A percentile compares a stretch with the other conserved stretches of the same genome.
Evolutionary conservation across 2,329 filamentous ascomycete species (phyloP).

Genomic region (Aureobasidium zeae): DNA sequence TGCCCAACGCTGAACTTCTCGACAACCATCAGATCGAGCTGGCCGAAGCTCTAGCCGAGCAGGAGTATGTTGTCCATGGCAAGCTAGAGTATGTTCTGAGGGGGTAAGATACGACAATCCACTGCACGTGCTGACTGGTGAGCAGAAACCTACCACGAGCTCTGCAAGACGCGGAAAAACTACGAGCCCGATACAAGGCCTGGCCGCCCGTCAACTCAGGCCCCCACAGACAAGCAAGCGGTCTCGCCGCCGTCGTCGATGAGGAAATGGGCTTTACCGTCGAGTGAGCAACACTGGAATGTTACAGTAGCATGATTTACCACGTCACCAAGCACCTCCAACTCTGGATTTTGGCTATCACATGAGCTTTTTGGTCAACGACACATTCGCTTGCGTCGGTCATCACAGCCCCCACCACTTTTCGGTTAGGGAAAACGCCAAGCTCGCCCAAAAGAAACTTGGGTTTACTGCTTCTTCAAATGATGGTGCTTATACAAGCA

Average conservation of each 20-base stretch:
- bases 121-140: neutral
- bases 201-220: conserved; percentile 45
- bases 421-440: no score
- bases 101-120: neutral
- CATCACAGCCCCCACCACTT: no score
- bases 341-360: neutral
- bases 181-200: conserved; percentile 33
- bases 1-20: conserved; percentile 72
- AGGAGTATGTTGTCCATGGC: conserved; percentile 70
- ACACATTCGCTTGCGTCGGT: no score
- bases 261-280: conserved; percentile 42
- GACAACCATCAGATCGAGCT: conserved; percentile 90
- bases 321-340: neutral
- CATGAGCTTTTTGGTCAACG: neutral
- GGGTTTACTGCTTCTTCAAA: no score
- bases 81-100: conserved; percentile 48
- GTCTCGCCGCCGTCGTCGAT: conserved; percentile 44
- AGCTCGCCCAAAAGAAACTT: no score
- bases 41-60: conserved; percentile 61
- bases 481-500: no score
- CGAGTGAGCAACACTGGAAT: neutral
- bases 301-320: neutral
- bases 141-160: conserved; percentile 39
- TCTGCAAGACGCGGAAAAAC: conserved; percentile 40
- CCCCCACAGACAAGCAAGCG: conserved; percentile 33